Evolutionary conservation across 2,329 filamentous ascomycete species (phyloP).

Genomic region (Ophiostoma sp.): DNA sequence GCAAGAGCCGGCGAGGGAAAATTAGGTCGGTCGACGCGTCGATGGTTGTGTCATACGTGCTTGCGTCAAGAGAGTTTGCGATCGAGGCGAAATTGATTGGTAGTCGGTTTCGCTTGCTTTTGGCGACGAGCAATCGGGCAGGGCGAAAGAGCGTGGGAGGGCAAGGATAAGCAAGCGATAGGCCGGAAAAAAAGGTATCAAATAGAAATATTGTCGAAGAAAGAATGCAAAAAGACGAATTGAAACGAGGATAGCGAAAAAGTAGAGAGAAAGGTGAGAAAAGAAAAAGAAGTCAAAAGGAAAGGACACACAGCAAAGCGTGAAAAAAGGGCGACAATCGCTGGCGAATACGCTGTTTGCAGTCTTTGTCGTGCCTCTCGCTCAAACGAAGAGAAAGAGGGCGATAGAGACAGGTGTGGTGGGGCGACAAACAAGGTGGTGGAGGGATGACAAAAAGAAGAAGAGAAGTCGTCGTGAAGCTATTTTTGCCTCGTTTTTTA

Average conservation of each 20-base stretch:
- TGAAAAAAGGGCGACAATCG: not conserved
- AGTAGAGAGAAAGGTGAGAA: not conserved
- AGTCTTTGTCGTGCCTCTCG: not conserved
- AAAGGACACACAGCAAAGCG: slow-evolving; percentile 9
- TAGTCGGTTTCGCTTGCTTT: not conserved
- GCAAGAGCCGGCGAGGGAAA: not conserved
- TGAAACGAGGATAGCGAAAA: not conserved
- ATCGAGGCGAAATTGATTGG: not conserved
- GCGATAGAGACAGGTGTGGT: not conserved
- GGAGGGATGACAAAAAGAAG: not conserved
- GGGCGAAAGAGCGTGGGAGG: not conserved
- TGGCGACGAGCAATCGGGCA: not conserved
- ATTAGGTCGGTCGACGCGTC: not conserved
- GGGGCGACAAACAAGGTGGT: not conserved
- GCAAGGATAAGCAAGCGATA: not conserved
- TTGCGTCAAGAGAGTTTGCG: not conserved
- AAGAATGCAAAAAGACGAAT: not conserved
- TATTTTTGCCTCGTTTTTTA: slow-evolving; percentile 23
- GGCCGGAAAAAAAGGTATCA: not conserved
- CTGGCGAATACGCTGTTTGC: not conserved
- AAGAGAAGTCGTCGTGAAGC: slow-evolving; percentile 21
- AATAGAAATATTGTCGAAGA: not conserved
- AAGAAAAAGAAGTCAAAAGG: not conserved
- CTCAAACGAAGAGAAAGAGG: not conserved
- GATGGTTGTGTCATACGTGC: slow-evolving; percentile 15